These are phyloP conservation scores for Calocybe gangraenosa DNA, from an alignment of 768 basidiomycete genomes.

Conservation along the genomic window DNA sequence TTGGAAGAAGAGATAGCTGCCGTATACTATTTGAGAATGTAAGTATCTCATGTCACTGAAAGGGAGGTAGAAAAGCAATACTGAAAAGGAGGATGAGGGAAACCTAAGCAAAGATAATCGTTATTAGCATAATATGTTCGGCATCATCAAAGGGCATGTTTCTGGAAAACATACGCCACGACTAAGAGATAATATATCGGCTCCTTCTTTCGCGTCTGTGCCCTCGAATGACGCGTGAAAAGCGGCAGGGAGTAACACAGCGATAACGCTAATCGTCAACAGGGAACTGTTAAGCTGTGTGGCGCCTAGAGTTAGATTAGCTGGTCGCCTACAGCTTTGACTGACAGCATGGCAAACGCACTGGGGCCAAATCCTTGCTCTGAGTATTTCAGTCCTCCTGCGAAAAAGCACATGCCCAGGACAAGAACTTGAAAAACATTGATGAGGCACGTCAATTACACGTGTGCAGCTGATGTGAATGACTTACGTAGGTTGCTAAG, in stretches of 20 bases:
- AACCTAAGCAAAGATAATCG: slow-evolving; percentile 40
- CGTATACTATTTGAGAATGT: slow-evolving; percentile 60
- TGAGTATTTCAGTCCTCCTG: slow-evolving; percentile 72
- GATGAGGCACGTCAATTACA: background rate
- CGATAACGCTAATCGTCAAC: slow-evolving; percentile 75
- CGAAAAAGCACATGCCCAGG: slow-evolving; percentile 89
- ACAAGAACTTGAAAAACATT: slow-evolving; percentile 55
- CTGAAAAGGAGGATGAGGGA: slow-evolving; percentile 76
- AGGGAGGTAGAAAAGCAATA: slow-evolving; percentile 20
- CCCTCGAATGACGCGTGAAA: slow-evolving; percentile 56
- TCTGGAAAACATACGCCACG: slow-evolving; percentile 57
- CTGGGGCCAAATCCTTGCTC: slow-evolving; percentile 78
- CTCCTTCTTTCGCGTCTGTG: slow-evolving; percentile 22
- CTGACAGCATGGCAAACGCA: slow-evolving; percentile 37
- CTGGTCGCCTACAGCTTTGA: background rate
- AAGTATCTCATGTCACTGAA: no score
- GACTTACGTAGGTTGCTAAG: slow-evolving; percentile 75
- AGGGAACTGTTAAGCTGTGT: slow-evolving; percentile 75
- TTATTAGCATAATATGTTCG: no score
- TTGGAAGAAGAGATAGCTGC: slow-evolving; percentile 74
- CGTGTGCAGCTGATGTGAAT: background rate
- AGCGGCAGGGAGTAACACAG: slow-evolving; percentile 73
- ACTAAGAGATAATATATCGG: slow-evolving; percentile 61
- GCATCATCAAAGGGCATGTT: no score
- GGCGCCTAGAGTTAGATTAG: slow-evolving; percentile 32